Evolutionary conservation across 208 protist genomes (phyloP).

Genomic region (Crithidia expoeki): DNA sequence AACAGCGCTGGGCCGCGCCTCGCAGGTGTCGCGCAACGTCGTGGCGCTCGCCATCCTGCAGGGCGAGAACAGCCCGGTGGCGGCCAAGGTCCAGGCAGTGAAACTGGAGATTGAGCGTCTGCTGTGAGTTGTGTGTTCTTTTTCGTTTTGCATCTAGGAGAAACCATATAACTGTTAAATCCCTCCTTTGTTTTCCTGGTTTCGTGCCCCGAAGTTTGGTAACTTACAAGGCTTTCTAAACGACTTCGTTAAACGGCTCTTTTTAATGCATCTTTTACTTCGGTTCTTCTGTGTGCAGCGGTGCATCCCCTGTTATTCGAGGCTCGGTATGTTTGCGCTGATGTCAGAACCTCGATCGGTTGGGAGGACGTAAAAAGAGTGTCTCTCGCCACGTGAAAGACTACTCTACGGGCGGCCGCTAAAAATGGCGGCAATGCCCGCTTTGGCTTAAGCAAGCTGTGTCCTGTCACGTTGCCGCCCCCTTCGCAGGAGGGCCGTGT

Average conservation of each 20-base stretch:
- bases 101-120: conserved; percentile 98
- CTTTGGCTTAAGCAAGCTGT: too few relatives aligned
- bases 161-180: conserved; percentile 11
- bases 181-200: conserved; percentile 30
- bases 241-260: not conserved
- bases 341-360: not conserved
- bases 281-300: not conserved
- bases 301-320: not conserved
- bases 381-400: too few relatives aligned
- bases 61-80: conserved; percentile 96
- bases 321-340: not conserved
- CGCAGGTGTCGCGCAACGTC: conserved; percentile 98
- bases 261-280: conserved; percentile 3
- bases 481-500: too few relatives aligned
- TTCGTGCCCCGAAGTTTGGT: not conserved
- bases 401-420: too few relatives aligned
- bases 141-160: not conserved
- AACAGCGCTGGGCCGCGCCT: conserved; percentile 97
- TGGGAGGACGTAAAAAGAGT: too few relatives aligned
- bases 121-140: conserved; percentile 67
- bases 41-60: conserved; percentile 97
- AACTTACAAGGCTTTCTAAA: not conserved
- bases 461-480: too few relatives aligned
- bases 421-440: too few relatives aligned
- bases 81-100: conserved; percentile 95